phyloP scores from a whole-genome alignment of 495 filamentous ascomycete species.

The Mytilinidion resinicola region DNA sequence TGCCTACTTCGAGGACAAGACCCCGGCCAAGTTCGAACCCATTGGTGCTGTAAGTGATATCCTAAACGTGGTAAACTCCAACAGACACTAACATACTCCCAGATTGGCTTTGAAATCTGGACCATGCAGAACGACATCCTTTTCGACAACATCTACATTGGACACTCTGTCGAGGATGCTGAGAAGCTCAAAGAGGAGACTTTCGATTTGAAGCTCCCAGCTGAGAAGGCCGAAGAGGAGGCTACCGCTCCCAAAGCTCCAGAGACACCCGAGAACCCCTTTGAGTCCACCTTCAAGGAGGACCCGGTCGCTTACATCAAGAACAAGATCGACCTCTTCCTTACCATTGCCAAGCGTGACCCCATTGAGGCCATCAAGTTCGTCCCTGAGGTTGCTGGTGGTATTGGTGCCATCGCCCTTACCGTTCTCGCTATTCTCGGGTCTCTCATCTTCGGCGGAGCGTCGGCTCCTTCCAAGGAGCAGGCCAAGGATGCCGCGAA shows the following conservation, averaged over 20 bases:
- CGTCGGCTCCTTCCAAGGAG: conserved; percentile 49
- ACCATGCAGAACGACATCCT: conserved; percentile 99
- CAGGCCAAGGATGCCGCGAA: conserved; percentile 52
- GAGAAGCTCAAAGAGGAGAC: conserved; percentile 84
- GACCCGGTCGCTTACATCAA: conserved; percentile 83
- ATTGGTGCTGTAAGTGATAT: conserved; percentile 79
- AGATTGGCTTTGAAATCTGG: conserved; percentile 99
- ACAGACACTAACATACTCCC: conserved; percentile 10
- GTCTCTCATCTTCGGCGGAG: conserved; percentile 48
- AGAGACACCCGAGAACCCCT: conserved; percentile 55
- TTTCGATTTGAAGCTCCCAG: conserved; percentile 82
- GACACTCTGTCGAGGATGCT: conserved; percentile 92
- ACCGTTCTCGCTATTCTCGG: conserved; percentile 61
- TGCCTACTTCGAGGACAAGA: conserved; percentile 96
- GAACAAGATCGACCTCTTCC: conserved; percentile 87
- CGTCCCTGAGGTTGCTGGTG: conserved; percentile 84
- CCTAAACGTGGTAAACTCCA: background rate
- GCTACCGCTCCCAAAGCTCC: conserved; percentile 73
- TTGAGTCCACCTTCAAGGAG: conserved; percentile 82
- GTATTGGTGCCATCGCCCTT: conserved; percentile 60
- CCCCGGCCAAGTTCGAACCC: conserved; percentile 90
- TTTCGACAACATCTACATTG: conserved; percentile 99
- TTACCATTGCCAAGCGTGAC: conserved; percentile 76
- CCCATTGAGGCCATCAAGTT: conserved; percentile 86
- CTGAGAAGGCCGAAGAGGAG: conserved; percentile 79